Evolutionary conservation across 1,284 basidiomycete genomes (phyloP).

Genomic region (Neotropicomus parvogracilis): DNA sequence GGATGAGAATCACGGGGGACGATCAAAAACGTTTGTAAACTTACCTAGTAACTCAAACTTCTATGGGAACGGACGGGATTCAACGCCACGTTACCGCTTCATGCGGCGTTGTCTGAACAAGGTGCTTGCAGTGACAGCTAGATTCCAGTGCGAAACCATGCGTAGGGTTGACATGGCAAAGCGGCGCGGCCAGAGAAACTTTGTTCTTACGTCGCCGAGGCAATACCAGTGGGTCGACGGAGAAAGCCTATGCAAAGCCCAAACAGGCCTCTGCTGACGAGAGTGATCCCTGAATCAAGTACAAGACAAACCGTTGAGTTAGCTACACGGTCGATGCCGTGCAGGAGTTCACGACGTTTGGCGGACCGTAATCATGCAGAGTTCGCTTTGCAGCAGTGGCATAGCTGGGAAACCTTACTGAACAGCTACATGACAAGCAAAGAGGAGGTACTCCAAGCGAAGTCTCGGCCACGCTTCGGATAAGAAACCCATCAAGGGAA

Average conservation of each 20-base stretch:
- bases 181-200: constrained; percentile 42
- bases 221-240: too few relatives aligned
- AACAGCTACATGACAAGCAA: background rate
- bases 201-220: too few relatives aligned
- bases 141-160: constrained; percentile 46
- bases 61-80: constrained; percentile 12
- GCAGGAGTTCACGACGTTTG: background rate
- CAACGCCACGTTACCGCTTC: constrained; percentile 11
- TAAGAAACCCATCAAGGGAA: constrained; percentile 13
- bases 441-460: background rate
- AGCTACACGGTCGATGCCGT: constrained; percentile 11
- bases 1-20: background rate
- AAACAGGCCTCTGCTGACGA: constrained; percentile 24
- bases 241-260: constrained; percentile 25
- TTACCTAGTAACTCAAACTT: constrained; percentile 13
- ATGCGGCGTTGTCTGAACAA: constrained; percentile 11
- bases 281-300: constrained; percentile 24
- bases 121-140: constrained; percentile 26
- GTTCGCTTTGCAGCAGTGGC: constrained; percentile 31
- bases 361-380: constrained; percentile 35
- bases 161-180: constrained; percentile 49
- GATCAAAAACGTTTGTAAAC: background rate
- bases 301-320: constrained; percentile 14
- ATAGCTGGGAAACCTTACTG: constrained; percentile 11
- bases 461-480: background rate